Conservation (phyloP, 352 stramenopile genomes). For the Blastocystis sp. region DNA sequence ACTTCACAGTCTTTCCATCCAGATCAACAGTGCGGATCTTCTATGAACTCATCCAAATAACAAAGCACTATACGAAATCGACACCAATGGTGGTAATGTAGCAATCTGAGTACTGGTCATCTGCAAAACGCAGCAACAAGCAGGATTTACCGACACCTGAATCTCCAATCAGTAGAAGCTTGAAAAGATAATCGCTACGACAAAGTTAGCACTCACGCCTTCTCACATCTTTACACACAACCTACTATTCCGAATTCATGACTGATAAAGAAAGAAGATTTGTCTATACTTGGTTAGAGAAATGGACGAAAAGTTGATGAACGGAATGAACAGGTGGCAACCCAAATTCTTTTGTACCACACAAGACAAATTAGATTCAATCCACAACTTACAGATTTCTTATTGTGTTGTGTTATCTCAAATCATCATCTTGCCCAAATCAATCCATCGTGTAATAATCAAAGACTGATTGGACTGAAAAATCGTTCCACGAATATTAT, state of each 20-base stretch:
- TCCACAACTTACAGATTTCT: neutral
- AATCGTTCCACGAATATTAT: neutral
- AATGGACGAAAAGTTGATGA: neutral
- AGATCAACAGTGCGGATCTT: conserved; percentile 99
- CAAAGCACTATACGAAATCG: conserved; percentile 85
- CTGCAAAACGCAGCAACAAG: conserved; percentile 95
- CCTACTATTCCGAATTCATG: conserved; percentile 89
- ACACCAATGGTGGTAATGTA: conserved; percentile 99
- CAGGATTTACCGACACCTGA: conserved; percentile 96
- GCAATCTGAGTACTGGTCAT: conserved; percentile 98
- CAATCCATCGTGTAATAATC: neutral
- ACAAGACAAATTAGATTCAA: neutral
- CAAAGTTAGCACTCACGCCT: neutral
- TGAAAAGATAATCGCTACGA: conserved; percentile 93
- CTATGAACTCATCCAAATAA: conserved; percentile 65
- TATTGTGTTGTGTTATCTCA: neutral
- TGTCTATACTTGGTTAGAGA: neutral
- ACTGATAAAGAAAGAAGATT: neutral
- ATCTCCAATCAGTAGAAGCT: conserved; percentile 94
- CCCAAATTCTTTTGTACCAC: neutral
- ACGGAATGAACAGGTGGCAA: neutral
- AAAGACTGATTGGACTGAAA: neutral
- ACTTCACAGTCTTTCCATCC: conserved; percentile 98
- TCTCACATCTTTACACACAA: conserved; percentile 49
- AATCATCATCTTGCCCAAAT: neutral